These are phyloP conservation scores for Bodo saltans DNA, from an alignment of 78 protist genomes.

Conservation along the genomic window DNA sequence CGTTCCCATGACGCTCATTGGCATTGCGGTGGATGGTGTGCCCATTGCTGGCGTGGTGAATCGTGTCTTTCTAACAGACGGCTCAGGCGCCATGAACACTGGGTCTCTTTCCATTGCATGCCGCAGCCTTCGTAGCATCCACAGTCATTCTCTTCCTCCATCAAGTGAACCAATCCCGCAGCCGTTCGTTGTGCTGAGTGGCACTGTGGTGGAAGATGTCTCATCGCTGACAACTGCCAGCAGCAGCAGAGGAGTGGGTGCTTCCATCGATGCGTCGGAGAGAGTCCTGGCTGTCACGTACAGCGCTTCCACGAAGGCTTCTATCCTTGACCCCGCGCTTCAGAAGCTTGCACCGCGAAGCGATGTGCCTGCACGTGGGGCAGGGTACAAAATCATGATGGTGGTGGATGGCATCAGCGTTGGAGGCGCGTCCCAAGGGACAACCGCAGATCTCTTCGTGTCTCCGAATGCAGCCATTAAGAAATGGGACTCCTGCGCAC, in stretches of 20 bases:
- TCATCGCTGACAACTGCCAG: no score
- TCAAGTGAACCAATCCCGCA: no score
- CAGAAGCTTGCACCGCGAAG: background rate
- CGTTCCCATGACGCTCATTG: conserved; percentile 6
- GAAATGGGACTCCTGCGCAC: conserved; percentile 48
- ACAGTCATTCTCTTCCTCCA: no score
- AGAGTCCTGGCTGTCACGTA: background rate
- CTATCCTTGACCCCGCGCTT: background rate
- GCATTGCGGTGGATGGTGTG: conserved; percentile 6
- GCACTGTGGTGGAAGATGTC: no score
- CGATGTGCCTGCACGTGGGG: background rate
- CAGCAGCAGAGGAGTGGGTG: no score
- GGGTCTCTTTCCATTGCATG: background rate
- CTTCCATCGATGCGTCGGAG: background rate
- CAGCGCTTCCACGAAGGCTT: background rate
- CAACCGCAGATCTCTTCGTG: no score
- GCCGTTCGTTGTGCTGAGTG: background rate
- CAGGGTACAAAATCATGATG: background rate
- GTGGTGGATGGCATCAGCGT: conserved; percentile 13
- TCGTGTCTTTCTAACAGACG: background rate
- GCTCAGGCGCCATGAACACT: background rate
- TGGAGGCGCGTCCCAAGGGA: no score
- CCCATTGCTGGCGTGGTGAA: conserved; percentile 31
- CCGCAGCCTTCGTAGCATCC: background rate
- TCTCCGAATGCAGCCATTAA: background rate